A percentile compares a stretch with the other conserved stretches of the same genome.
These are phyloP conservation scores for Chaetomium olivaceum DNA, from an alignment of 2,329 filamentous ascomycete genomes.

Conservation along the genomic window DNA sequence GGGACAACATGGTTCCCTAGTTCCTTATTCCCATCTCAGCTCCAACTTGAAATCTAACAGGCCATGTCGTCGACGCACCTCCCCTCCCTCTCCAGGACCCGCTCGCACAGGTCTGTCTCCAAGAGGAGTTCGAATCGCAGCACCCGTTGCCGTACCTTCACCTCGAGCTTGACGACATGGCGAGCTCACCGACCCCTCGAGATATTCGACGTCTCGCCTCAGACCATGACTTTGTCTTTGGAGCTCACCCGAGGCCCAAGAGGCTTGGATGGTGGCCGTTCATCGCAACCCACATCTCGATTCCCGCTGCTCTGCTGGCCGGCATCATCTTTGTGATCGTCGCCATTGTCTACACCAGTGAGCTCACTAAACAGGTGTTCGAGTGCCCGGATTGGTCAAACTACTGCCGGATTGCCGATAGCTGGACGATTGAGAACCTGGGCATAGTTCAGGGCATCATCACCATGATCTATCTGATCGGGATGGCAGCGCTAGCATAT, in stretches of 20 bases:
- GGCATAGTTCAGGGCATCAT: constrained; percentile 32
- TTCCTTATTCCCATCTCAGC: not conserved
- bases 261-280: constrained; percentile 29
- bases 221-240: constrained; percentile 30
- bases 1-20: not conserved
- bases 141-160: constrained; percentile 17
- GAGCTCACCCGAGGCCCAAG: constrained; percentile 21
- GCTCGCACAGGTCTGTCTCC: constrained; percentile 30
- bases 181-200: constrained; percentile 27
- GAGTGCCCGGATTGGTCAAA: constrained; percentile 31
- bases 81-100: constrained; percentile 21
- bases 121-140: constrained; percentile 29
- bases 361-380: constrained; percentile 26
- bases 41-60: not conserved
- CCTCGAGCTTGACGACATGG: constrained; percentile 19
- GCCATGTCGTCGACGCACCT: constrained; percentile 20
- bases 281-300: constrained; percentile 27
- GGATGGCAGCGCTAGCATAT: constrained; percentile 27
- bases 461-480: constrained; percentile 31
- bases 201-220: constrained; percentile 30
- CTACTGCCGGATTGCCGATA: constrained; percentile 21
- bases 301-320: constrained; percentile 22
- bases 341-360: constrained; percentile 29
- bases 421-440: constrained; percentile 30
- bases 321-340: constrained; percentile 29